Base-by-base conservation (phyloP, 805 yeast species). In the Komagataella kurtzmanii region DNA sequence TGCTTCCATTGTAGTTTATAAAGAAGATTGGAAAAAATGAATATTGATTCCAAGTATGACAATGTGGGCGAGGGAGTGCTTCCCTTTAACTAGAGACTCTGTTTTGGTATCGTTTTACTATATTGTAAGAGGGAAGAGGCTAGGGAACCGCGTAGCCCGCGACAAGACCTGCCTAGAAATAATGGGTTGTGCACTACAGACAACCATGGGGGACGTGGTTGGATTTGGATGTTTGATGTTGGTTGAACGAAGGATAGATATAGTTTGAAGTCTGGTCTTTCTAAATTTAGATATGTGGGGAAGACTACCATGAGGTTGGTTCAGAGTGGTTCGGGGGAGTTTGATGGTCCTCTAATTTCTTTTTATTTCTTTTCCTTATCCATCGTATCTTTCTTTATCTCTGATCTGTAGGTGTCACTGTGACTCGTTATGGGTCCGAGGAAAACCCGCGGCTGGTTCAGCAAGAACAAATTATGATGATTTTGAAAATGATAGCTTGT, bases 1-100 rank as follows among this genome's bases (percentile, higher is more conserved):
- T 2, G 89, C 82, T 66, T 91, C 98, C 97, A 89, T 87, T 24
- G 24, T 54, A 19, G 21, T n/a, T 45, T 14, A 14, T 45, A 14
- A 45, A 4, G n/a, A 30, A 8, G 40, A 30, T 14, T 30, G 14
- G 40, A 14, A 30, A 21, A 30, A 30, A 10, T 8, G 40, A 30
- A 30, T 30, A 30, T 14, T 10, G 10, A 30, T 30, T 30, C 40
- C 40, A 30, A 14, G 40, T 30, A 2, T 30, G 40, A 30, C 40
- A 30, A 30, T 30, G 40, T 8, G 4, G 40, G 40, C 40, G 40
- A n/a, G 40, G 40, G 36, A 24, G 14, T 30, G 40, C 14, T 14
- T 30, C 40, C 40, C 40, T 30, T 30, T 30, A 30, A 30, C 40
- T 30, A 30, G 23, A 30, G 40, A 14, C 40, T 30, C 40, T 30